These are phyloP conservation scores for Aspergillus sp. DNA, from an alignment of 2,329 filamentous ascomycete genomes.

Conservation along the genomic window DNA sequence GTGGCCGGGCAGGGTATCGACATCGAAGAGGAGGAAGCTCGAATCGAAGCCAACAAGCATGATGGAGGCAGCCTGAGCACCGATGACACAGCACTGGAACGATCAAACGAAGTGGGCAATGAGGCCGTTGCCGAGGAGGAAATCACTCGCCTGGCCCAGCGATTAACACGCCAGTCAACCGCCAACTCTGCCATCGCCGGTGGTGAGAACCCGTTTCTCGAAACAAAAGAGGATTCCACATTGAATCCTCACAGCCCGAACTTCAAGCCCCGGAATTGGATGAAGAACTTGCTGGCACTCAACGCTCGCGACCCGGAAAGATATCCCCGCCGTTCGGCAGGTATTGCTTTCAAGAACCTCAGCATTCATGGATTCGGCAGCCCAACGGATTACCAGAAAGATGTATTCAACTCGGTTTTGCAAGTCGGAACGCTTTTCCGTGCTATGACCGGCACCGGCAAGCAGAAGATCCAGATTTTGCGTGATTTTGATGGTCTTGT, in stretches of 20 bases:
- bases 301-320: slow-evolving; percentile 48
- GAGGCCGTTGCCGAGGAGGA: slow-evolving; percentile 23
- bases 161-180: slow-evolving; percentile 32
- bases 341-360: slow-evolving; percentile 63
- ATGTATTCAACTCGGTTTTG: slow-evolving; percentile 35
- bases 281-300: slow-evolving; percentile 42
- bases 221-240: slow-evolving; percentile 25
- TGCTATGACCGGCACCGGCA: slow-evolving; percentile 28
- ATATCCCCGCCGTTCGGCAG: slow-evolving; percentile 53
- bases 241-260: slow-evolving; percentile 42
- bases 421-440: slow-evolving; percentile 31
- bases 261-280: slow-evolving; percentile 45
- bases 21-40: slow-evolving; percentile 2
- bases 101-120: slow-evolving; percentile 13
- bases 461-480: slow-evolving; percentile 56
- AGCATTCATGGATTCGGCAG: slow-evolving; percentile 65
- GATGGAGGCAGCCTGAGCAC: slow-evolving; percentile 18
- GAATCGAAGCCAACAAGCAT: slow-evolving; percentile 2
- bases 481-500: slow-evolving; percentile 61
- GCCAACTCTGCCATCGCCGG: slow-evolving; percentile 18
- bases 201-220: slow-evolving; percentile 32
- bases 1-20: slow-evolving; percentile 9
- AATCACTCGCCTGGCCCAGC: slow-evolving; percentile 28
- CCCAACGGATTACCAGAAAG: slow-evolving; percentile 62
- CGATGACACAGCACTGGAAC: slow-evolving; percentile 23